Conservation (phyloP, 148 eudicot species). For the Chenopodium quinoa region DNA sequence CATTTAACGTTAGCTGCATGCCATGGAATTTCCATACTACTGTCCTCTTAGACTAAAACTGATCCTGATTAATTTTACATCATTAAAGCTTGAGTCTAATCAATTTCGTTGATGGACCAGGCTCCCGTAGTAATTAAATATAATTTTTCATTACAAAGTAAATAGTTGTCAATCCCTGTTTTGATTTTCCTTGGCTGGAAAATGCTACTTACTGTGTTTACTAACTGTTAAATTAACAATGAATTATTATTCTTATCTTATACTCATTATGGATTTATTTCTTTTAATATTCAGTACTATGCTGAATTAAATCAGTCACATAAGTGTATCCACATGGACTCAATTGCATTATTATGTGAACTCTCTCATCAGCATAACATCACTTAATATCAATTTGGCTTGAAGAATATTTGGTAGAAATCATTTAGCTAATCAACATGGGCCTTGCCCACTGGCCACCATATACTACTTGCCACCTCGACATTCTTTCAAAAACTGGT, state of each 20-base stretch:
- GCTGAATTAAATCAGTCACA: too few relatives aligned
- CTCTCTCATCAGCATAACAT: not conserved
- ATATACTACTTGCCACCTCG: not conserved
- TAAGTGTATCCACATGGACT: too few relatives aligned
- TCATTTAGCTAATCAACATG: too few relatives aligned
- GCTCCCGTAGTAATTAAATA: not conserved
- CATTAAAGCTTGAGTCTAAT: too few relatives aligned
- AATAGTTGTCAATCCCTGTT: not conserved
- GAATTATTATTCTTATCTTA: too few relatives aligned
- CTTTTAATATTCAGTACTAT: too few relatives aligned
- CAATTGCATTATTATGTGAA: not conserved
- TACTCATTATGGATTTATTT: not conserved
- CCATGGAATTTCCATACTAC: not conserved
- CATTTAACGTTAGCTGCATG: not conserved
- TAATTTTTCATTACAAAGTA: too few relatives aligned
- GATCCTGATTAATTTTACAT: not conserved
- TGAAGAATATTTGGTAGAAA: too few relatives aligned
- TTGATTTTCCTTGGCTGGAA: not conserved
- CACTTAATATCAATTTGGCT: not conserved
- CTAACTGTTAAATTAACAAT: not conserved
- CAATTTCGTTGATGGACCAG: not conserved
- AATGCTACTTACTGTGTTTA: not conserved
- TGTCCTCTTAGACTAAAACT: too few relatives aligned
- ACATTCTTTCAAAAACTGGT: too few relatives aligned
- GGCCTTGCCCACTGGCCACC: not conserved